Percentiles rank a stretch among this genome's conserved stretches.
These are phyloP conservation scores for Amanita rubescens DNA, from an alignment of 768 basidiomycete species.

Conservation along the genomic window DNA sequence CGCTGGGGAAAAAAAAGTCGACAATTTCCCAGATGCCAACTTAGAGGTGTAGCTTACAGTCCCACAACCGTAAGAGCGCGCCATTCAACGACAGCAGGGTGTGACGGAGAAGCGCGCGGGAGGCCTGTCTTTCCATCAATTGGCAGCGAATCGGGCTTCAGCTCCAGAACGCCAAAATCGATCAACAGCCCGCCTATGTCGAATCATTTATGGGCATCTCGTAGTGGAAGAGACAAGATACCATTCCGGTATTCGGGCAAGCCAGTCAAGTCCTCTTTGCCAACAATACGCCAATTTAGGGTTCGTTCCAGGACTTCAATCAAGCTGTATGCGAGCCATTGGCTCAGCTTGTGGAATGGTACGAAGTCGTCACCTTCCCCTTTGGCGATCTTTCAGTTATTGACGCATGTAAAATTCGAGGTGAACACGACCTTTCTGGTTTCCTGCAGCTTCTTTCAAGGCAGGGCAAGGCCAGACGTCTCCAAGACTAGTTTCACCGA, in stretches of 20 bases:
- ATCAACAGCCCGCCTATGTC: slow-evolving; percentile 74
- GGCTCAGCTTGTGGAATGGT: slow-evolving; percentile 93
- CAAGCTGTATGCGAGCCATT: slow-evolving; percentile 89
- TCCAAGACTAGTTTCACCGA: slow-evolving; percentile 70
- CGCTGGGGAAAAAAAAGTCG: slow-evolving; percentile 36
- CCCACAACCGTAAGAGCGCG: slow-evolving; percentile 91
- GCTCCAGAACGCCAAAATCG: slow-evolving; percentile 72
- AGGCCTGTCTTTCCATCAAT: slow-evolving; percentile 44
- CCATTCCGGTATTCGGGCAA: slow-evolving; percentile 95
- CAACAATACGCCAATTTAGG: slow-evolving; percentile 76
- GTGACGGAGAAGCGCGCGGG: slow-evolving; percentile 63
- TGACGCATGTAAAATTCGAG: slow-evolving; percentile 2
- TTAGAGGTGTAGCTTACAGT: slow-evolving; percentile 46
- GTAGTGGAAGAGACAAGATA: slow-evolving; percentile 14
- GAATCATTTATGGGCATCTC: not conserved
- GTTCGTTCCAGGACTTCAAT: slow-evolving; percentile 76
- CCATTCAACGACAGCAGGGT: slow-evolving; percentile 94
- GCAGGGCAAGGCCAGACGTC: slow-evolving; percentile 89
- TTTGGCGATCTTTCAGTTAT: slow-evolving; percentile 5
- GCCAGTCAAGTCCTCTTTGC: slow-evolving; percentile 81
- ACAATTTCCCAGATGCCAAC: not conserved
- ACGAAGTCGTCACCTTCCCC: slow-evolving; percentile 66
- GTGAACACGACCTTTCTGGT: slow-evolving; percentile 12
- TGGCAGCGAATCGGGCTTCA: slow-evolving; percentile 51
- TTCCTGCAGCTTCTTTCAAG: slow-evolving; percentile 18